Evolutionary conservation across 345 rosid genomes (phyloP), one percentile per base, ranked within the genome.

Genomic region (Populus pruinosa): DNA sequence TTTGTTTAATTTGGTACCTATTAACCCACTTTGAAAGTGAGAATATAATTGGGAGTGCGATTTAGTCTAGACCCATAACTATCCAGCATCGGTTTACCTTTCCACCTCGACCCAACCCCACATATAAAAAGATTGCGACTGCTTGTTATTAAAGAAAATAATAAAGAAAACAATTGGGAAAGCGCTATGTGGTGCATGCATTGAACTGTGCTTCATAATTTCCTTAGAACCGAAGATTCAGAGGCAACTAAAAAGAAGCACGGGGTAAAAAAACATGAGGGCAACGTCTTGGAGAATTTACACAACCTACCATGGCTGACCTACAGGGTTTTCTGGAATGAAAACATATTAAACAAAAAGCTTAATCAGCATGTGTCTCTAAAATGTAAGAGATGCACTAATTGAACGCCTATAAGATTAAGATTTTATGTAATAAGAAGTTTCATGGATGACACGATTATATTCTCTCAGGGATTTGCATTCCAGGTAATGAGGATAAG

Each of bases 81-180:
- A 79, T 73, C 72, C 77, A 78, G 41, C 82, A 47, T 64, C 79
- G 81, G 76, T 78, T 82, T 68, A 44, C 80, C 76, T 76, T 78
- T 76, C 72, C 81, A n/a, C 76, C 67, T 70, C 74, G 55, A 6
- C 72, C 74, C n/a, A 67, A 2, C 74, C 74, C n/a, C 74, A 43
- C 36, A 25, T 44, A 59, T 67, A 27, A 31, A 39, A 38, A 14
- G 6, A 72, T 10, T 50, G 41, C 39, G 18, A 38, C 23, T 17
- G 16, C 11, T 3, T n/a, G 3, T 1, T 9, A 53, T 23, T 11
- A 33, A 10, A 9, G 55, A 47, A 12, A 23, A 3, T 18, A 1
- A 47, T 5, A 47, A 5, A 17, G 8, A 21, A 61, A 73, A 62
- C 56, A 8, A 63, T n/a, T 49, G 68, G 29, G 20, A 16, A 47